Conservation (phyloP, 2,329 filamentous ascomycete species). For the Diaporthe amygdali region DNA sequence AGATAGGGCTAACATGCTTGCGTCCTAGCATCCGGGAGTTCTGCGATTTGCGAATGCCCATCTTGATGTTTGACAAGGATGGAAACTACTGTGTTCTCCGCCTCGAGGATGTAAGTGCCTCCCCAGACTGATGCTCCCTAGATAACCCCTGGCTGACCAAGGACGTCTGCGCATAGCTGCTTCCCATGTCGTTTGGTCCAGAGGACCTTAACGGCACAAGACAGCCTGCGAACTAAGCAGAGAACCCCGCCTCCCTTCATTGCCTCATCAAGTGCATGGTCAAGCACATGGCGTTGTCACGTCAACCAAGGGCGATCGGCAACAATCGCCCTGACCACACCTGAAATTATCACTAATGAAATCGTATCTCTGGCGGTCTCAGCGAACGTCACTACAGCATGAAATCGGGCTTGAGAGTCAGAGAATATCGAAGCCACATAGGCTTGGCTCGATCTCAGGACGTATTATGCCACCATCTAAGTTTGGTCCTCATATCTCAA, state of each 20-base stretch:
- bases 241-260: too few species aligned
- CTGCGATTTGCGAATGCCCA: slow-evolving; percentile 68
- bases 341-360: neutral
- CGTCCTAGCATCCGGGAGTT: slow-evolving; percentile 74
- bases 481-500: neutral
- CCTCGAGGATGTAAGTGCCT: slow-evolving; percentile 64
- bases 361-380: neutral
- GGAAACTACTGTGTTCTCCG: slow-evolving; percentile 73
- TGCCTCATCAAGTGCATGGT: too few species aligned
- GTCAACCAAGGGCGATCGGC: neutral
- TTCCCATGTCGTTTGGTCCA: slow-evolving; percentile 49
- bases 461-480: neutral
- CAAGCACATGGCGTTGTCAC: neutral
- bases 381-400: neutral
- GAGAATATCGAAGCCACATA: neutral
- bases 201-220: slow-evolving; percentile 24
- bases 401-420: neutral
- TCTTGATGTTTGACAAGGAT: slow-evolving; percentile 92
- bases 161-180: slow-evolving; percentile 51
- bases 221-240: neutral
- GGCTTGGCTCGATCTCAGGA: too few species aligned
- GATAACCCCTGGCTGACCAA: neutral
- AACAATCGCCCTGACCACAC: neutral
- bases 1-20: slow-evolving; percentile 16
- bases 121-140: neutral